Conservation (phyloP, 257 asterid species). For the Knoxia roxburghii region DNA sequence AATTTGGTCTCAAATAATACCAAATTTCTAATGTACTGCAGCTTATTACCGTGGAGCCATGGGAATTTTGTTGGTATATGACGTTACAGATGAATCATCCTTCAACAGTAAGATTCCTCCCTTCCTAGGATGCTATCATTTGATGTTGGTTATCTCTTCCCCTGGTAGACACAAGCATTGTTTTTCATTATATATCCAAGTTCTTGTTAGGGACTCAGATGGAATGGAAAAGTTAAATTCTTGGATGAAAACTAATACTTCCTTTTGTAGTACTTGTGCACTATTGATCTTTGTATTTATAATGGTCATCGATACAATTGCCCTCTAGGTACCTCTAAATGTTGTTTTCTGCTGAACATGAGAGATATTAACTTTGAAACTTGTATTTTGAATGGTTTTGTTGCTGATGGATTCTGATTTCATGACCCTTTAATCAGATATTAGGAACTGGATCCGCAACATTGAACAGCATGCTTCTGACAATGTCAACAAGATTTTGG, state of each 20-base stretch:
- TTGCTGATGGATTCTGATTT: not conserved
- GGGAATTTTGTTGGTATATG: constrained; percentile 48
- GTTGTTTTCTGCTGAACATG: not conserved
- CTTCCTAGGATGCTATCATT: not conserved
- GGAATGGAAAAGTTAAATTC: not conserved
- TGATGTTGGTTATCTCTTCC: not conserved
- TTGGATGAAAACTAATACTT: not conserved
- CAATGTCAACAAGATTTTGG: constrained; percentile 44
- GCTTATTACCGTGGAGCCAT: constrained; percentile 48
- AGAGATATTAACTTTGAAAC: not conserved
- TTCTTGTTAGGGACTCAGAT: not conserved
- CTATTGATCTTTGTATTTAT: not conserved
- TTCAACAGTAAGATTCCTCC: constrained; percentile 37
- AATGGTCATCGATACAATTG: not conserved
- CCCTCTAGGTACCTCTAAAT: not conserved
- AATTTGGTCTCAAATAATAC: not conserved
- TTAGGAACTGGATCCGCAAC: constrained; percentile 44
- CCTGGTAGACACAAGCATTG: not conserved
- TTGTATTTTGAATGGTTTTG: not conserved
- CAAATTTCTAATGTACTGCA: constrained; percentile 11
- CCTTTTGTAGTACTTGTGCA: no score
- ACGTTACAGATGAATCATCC: constrained; percentile 44
- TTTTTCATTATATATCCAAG: not conserved
- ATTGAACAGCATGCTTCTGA: constrained; percentile 50
- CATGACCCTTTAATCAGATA: constrained; percentile 21